Evolutionary conservation across 108 stramenopile species (phyloP), one percentile per base, ranked within the genome.

Genomic region (Nannochloropsis salina): DNA sequence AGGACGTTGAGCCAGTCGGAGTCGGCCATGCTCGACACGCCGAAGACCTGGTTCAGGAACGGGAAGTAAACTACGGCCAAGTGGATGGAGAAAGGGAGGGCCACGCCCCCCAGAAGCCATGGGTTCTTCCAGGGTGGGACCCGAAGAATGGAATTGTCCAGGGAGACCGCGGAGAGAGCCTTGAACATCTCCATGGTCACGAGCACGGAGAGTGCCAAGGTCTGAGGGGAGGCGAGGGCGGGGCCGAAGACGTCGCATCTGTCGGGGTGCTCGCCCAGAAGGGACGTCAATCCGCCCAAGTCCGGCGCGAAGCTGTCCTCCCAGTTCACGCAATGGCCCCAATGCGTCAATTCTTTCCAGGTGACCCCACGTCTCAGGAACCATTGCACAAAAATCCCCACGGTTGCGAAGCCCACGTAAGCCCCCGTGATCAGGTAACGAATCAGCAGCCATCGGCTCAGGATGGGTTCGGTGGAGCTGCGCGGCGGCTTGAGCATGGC

Each of bases 181-280:
- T 98, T 98, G 44, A 98, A 86, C 94, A 98, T 92, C 91, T 99
- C 98, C 94, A 99, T 96, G 44, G 92, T 90, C 11, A 99, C 98
- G 86, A 99, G 89, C 15, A 96, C 95, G 15, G 97, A 95, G 42
- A 99, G 91, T 9, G 95, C 92, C 12, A 98, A 85, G 9, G 97
- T 96, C 88, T 96, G 97, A 42, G 89, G 86, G 41, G 81, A 86
- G 41, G 83, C 51, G 47, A 84, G 85, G 1, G 86, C 89, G 3
- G 74, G 42, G 9, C 88, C 86, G 82, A 92, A 92, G 47, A 96
- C 95, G 45, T 92, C 92, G 88, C 97, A 98, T 2, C 96, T 89
- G 40, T 91, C 61, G 20, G 61, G 61, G n/a, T 74, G 88, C 40
- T 89, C 90, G 80, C 93, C 95, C 80, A 88, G 88, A 31, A 84